A percentile compares a stretch with the other conserved stretches of the same genome.
phyloP scores from a whole-genome alignment of 352 stramenopile species.

The Phytophthora fragariaefolia region DNA sequence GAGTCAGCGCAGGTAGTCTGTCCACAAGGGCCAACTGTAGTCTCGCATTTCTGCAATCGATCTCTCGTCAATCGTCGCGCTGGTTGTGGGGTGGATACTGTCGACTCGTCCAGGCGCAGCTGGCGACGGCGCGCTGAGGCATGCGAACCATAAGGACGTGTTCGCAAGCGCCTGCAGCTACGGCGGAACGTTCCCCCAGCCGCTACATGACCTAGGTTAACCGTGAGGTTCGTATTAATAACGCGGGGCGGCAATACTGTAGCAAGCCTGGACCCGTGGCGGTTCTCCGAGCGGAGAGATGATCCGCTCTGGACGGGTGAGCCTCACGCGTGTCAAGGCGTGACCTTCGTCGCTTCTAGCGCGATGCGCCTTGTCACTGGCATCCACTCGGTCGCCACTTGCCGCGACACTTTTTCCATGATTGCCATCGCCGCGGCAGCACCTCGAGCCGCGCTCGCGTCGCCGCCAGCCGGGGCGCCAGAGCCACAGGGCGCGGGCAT shows the following conservation, averaged over 20 bases:
- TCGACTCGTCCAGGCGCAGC: conserved; percentile 21
- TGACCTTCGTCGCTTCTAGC: too few relatives aligned
- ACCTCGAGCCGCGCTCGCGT: neutral
- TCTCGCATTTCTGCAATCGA: conserved; percentile 33
- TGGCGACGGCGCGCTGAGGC: conserved; percentile 9
- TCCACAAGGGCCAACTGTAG: conserved; percentile 19
- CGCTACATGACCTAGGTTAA: conserved; percentile 21
- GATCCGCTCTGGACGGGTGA: too few relatives aligned
- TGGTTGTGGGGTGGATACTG: conserved; percentile 29
- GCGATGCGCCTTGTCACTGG: too few relatives aligned
- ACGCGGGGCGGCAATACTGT: too few relatives aligned
- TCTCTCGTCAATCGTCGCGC: conserved; percentile 4
- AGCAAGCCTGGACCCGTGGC: too few relatives aligned
- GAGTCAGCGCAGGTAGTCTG: conserved; percentile 4
- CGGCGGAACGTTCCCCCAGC: conserved; percentile 30
- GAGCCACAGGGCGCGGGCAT: conserved; percentile 26
- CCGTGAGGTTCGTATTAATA: too few relatives aligned
- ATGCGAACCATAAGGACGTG: conserved; percentile 27
- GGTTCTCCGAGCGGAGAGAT: too few relatives aligned
- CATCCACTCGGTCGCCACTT: too few relatives aligned
- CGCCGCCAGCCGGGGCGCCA: conserved; percentile 1
- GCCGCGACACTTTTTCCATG: neutral
- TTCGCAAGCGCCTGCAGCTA: conserved; percentile 26
- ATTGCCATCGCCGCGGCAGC: neutral
- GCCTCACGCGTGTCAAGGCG: too few relatives aligned